These are phyloP conservation scores for Colletotrichum spaethianum DNA, from an alignment of 2,329 filamentous ascomycete species.

Conservation along the genomic window DNA sequence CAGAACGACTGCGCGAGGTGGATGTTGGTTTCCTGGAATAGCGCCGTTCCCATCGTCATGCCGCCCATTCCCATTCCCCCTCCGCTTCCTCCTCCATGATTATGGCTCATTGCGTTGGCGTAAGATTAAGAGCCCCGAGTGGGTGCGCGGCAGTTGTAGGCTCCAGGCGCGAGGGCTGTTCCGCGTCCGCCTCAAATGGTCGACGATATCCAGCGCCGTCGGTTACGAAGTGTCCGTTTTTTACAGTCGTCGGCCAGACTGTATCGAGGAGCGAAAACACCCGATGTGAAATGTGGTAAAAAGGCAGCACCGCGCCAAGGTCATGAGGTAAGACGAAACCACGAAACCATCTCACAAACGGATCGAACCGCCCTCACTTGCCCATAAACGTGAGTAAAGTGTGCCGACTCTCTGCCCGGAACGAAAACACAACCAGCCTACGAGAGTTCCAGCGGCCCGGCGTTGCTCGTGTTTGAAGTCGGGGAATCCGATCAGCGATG, in stretches of 20 bases:
- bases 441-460: not conserved
- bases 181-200: not conserved
- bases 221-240: not conserved
- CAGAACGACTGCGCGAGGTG: conserved; percentile 69
- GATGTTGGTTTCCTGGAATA: conserved; percentile 63
- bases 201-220: not conserved
- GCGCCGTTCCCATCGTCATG: conserved; percentile 51
- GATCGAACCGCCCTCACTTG: not conserved
- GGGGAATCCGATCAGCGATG: conserved; percentile 1
- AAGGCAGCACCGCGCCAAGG: not conserved
- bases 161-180: not conserved
- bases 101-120: conserved; percentile 42
- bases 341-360: conserved; percentile 13
- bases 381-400: not conserved
- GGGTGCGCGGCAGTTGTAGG: not conserved
- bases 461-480: conserved; percentile 4
- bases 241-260: no score
- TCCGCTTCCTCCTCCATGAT: conserved; percentile 29
- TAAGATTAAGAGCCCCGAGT: not conserved
- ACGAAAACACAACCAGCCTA: not conserved
- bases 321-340: conserved; percentile 6
- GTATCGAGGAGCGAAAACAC: not conserved
- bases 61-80: conserved; percentile 32
- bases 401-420: not conserved
- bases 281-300: not conserved